phyloP scores from a whole-genome alignment of 2,329 filamentous ascomycete species.

The Claviceps quebecensis region DNA sequence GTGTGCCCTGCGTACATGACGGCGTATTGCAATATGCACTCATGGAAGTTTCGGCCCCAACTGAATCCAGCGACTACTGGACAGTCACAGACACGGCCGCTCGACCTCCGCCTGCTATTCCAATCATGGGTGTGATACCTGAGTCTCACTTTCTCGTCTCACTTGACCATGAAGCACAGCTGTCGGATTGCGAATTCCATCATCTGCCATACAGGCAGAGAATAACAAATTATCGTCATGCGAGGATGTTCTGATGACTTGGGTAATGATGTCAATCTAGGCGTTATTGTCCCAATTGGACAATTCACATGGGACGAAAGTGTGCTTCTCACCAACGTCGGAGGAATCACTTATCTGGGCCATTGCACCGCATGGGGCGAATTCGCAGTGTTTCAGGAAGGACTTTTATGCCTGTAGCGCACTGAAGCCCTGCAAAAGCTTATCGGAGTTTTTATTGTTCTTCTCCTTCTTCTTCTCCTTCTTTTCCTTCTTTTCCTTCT shows the following conservation, averaged over 20 bases:
- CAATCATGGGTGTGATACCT: constrained; percentile 6
- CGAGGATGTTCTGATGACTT: background rate
- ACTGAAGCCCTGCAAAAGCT: background rate
- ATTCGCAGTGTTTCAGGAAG: constrained; percentile 2
- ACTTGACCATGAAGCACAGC: background rate
- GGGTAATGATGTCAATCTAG: background rate
- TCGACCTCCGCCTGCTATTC: constrained; percentile 6
- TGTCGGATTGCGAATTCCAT: background rate
- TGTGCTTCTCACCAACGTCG: background rate
- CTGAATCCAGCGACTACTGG: constrained; percentile 24
- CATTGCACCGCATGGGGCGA: background rate
- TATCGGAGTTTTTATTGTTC: background rate
- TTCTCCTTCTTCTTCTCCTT: background rate
- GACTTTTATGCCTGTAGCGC: background rate
- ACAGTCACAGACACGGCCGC: constrained; percentile 15
- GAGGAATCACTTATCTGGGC: background rate
- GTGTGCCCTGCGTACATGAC: constrained; percentile 30
- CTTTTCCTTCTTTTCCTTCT: background rate
- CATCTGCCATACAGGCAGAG: background rate
- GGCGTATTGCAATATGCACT: constrained; percentile 33
- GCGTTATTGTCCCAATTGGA: constrained; percentile 1
- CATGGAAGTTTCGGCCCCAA: constrained; percentile 29
- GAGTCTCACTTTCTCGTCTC: constrained; percentile 1
- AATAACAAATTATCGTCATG: constrained; percentile 1
- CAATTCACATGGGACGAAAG: background rate